Base-by-base conservation (phyloP, 257 asterid species). In the Verbascum thapsus region DNA sequence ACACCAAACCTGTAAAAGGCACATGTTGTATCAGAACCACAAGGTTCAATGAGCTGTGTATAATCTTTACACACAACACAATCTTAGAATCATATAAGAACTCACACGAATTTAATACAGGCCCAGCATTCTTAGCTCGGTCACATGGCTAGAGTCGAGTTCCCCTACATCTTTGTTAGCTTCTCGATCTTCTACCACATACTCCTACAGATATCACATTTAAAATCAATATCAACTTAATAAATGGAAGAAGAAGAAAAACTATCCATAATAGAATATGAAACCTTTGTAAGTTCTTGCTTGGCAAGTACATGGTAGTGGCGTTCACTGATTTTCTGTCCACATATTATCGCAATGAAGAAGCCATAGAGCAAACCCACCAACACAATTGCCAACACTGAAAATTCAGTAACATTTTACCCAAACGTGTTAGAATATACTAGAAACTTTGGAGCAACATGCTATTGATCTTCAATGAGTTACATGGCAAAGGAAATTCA, bases 221-320 rank as follows among this genome's bases (percentile, higher is more conserved):
- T 12, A 22, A 42, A 53, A 35, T 18, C 10, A 57, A 47, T 22
- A 59, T 34, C 61, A 19, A 53, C 34, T 51, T 11, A 4, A 32
- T 2, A 16, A 40, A 12, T 41, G 15, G 5, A 11, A 58, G n/a
- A 48, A 51, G 38, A 15, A 22, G 42, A 32, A 34, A 13, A 26
- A 26, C 5, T 26, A 47, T 69, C 40, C 64, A 76, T 41, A 55
- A 57, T 48, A 39, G 55, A 54, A 68, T 15, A 65, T 51, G 23
- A 73, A 56, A 86, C 98, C 97, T 89, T 92, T 17, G 97, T 92
- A 62, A 89, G 79, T 77, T 89, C 99, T 72, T 90, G 92, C 80
- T 92, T 92, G 71, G 97, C 99, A 79, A 92, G 97, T 64, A 89
- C 88, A 55, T 92, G 97, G 88, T 89, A 87, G 78, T 92, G 99